Conservation (phyloP, 2,329 filamentous ascomycete genomes). For the Xylaria hypoxylon region DNA sequence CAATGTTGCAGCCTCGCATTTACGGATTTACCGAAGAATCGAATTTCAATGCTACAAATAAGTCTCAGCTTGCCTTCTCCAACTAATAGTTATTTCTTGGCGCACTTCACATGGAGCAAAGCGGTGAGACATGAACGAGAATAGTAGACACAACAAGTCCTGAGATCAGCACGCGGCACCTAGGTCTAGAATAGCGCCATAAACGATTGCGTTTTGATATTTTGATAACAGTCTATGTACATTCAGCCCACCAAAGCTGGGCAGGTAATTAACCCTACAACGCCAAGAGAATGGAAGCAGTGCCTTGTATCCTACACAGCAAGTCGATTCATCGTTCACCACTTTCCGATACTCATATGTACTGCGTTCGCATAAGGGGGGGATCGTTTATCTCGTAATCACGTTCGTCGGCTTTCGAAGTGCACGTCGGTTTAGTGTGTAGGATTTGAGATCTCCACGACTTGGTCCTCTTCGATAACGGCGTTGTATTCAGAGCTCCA, state of each 20-base stretch:
- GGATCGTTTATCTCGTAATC: conserved; percentile 26
- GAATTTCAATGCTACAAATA: too few relatives aligned
- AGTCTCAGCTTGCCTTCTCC: neutral
- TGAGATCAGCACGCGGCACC: neutral
- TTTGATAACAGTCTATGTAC: conserved; percentile 16
- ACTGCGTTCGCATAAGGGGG: conserved; percentile 23
- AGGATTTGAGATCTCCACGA: conserved; percentile 62
- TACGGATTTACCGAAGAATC: neutral
- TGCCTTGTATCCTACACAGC: conserved; percentile 13
- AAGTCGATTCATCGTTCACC: conserved; percentile 11
- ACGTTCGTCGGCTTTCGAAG: conserved; percentile 10
- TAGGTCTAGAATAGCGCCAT: neutral
- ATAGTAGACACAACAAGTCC: neutral
- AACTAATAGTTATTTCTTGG: neutral
- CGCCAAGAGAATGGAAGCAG: conserved; percentile 25
- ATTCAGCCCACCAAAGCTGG: conserved; percentile 4
- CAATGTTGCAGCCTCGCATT: neutral
- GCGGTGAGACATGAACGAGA: neutral
- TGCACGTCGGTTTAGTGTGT: conserved; percentile 12
- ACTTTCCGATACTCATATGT: conserved; percentile 8
- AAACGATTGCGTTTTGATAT: neutral
- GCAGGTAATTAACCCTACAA: conserved; percentile 20
- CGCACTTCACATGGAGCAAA: neutral
- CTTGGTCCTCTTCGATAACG: conserved; percentile 80
- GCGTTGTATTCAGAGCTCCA: conserved; percentile 68